Conservation (phyloP, 805 yeast species). For the Zygotorulaspora florentina region DNA sequence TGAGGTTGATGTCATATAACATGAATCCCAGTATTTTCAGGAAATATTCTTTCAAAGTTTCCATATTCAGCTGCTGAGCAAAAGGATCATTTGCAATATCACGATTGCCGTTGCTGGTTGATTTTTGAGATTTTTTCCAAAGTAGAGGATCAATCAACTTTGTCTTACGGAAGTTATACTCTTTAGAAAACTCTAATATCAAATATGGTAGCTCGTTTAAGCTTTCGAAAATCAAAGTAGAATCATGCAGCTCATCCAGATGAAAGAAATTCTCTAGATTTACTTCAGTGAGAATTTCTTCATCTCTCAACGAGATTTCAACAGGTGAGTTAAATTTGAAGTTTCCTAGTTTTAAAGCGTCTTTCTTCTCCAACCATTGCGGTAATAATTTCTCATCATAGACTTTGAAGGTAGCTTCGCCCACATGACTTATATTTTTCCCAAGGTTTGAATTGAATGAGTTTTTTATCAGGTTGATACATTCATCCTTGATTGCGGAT, state of each 20-base stretch:
- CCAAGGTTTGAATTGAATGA: constrained; percentile 62
- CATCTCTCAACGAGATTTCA: constrained; percentile 69
- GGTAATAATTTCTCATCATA: constrained; percentile 56
- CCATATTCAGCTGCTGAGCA: constrained; percentile 22
- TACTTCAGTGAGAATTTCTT: constrained; percentile 42
- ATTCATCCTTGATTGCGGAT: constrained; percentile 67
- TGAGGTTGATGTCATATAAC: constrained; percentile 66
- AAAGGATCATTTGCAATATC: constrained; percentile 32
- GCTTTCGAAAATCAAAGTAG: constrained; percentile 74
- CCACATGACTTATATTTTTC: constrained; percentile 47
- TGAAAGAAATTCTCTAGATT: constrained; percentile 42
- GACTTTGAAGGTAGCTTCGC: constrained; percentile 41
- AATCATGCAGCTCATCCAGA: constrained; percentile 73
- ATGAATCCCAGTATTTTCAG: constrained; percentile 70
- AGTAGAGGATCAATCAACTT: constrained; percentile 64
- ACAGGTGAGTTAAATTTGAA: constrained; percentile 80
- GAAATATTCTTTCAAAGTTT: constrained; percentile 48
- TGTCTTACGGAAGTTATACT: constrained; percentile 66
- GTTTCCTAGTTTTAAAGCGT: constrained; percentile 41
- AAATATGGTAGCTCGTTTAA: constrained; percentile 62
- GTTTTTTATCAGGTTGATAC: constrained; percentile 59
- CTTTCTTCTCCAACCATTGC: constrained; percentile 59
- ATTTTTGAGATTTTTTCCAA: constrained; percentile 35
- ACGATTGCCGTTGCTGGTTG: constrained; percentile 20
- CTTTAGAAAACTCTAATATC: constrained; percentile 60